Evolutionary conservation across 208 protist species (phyloP).

Genomic region (Trypanosoma congolense): DNA sequence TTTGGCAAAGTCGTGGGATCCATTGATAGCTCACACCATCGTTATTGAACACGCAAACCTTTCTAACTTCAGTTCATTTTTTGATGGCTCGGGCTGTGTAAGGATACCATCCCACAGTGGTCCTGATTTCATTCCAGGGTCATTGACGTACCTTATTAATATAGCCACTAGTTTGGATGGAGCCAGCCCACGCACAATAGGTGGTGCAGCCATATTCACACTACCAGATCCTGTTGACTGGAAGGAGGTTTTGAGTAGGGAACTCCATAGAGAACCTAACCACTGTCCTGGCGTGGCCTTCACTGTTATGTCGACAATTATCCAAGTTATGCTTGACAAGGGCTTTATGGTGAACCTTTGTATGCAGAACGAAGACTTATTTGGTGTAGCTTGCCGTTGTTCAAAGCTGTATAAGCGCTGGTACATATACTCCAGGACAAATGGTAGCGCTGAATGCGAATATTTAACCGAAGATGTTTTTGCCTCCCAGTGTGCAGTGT

Average conservation of each 20-base stretch:
- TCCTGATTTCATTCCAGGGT: slow-evolving; percentile 31
- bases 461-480: slow-evolving; percentile 32
- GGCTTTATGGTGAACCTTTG: not conserved
- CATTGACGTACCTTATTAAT: slow-evolving; percentile 30
- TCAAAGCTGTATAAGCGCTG: slow-evolving; percentile 47
- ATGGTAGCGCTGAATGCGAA: slow-evolving; percentile 26
- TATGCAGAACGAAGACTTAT: slow-evolving; percentile 18
- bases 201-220: slow-evolving; percentile 45
- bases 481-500: slow-evolving; percentile 47
- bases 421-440: slow-evolving; percentile 41
- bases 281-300: slow-evolving; percentile 24
- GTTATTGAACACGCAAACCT: slow-evolving; percentile 40
- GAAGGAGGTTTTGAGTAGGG: slow-evolving; percentile 33
- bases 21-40: slow-evolving; percentile 29
- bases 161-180: slow-evolving; percentile 23
- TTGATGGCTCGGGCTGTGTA: slow-evolving; percentile 18
- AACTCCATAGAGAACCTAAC: slow-evolving; percentile 23
- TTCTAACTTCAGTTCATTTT: slow-evolving; percentile 23
- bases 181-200: slow-evolving; percentile 31
- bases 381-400: slow-evolving; percentile 30
- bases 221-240: slow-evolving; percentile 30
- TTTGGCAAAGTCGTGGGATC: slow-evolving; percentile 25
- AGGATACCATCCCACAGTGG: slow-evolving; percentile 17
- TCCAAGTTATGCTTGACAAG: slow-evolving; percentile 23
- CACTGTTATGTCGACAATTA: slow-evolving; percentile 32